A percentile compares a stretch with the other conserved stretches of the same genome.
Evolutionary conservation across 108 stramenopile species (phyloP).

Genomic region (Skeletonema potamos): DNA sequence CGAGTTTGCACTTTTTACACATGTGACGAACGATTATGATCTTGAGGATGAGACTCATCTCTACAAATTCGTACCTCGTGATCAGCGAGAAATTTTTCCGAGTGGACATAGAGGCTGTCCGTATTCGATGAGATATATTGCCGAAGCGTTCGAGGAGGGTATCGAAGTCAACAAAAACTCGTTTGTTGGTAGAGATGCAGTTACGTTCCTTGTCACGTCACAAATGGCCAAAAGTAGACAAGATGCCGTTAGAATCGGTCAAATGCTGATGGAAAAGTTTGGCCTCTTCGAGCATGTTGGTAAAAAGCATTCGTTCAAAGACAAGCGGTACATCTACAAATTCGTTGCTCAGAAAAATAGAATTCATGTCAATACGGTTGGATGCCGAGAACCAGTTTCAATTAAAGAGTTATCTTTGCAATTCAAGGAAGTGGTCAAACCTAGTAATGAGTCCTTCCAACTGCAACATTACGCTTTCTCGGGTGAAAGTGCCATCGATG

Average conservation of each 20-base stretch:
- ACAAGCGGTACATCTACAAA: slow-evolving; percentile 46
- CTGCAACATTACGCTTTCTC: slow-evolving; percentile 11
- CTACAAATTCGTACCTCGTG: slow-evolving; percentile 39
- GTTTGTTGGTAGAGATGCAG: slow-evolving; percentile 58
- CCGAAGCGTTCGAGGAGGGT: slow-evolving; percentile 23
- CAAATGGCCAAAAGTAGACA: slow-evolving; percentile 30
- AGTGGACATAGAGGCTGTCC: neutral
- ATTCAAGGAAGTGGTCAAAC: slow-evolving; percentile 12
- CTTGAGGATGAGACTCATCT: slow-evolving; percentile 52
- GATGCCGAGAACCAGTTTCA: neutral
- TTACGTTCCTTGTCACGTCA: slow-evolving; percentile 46
- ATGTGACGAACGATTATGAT: slow-evolving; percentile 42
- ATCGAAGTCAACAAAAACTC: slow-evolving; percentile 30
- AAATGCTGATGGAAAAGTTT: slow-evolving; percentile 24
- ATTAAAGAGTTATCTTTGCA: slow-evolving; percentile 5
- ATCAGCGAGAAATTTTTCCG: neutral
- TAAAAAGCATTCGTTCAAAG: slow-evolving; percentile 50
- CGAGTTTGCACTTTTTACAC: slow-evolving; percentile 44
- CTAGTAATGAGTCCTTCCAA: slow-evolving; percentile 7
- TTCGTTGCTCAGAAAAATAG: slow-evolving; percentile 17
- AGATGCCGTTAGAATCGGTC: slow-evolving; percentile 60
- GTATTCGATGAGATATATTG: slow-evolving; percentile 6
- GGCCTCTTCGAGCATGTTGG: slow-evolving; percentile 48
- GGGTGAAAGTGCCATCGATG: slow-evolving; percentile 3
- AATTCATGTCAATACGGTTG: neutral